phyloP scores from a whole-genome alignment of 1,139 yeast species.

The Yamadazyma siamensis region DNA sequence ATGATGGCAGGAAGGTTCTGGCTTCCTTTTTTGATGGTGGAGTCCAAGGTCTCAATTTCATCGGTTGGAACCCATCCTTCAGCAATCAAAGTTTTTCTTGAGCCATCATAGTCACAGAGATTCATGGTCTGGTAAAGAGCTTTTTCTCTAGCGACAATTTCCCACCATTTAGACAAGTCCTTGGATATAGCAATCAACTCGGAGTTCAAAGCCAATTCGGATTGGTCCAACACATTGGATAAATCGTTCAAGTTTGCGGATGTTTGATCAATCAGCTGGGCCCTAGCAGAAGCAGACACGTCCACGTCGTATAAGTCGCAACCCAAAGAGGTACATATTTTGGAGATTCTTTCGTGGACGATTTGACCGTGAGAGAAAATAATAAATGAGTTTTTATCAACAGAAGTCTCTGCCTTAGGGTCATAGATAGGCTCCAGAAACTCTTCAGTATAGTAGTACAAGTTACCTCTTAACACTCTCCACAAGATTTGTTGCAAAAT shows the following conservation, averaged over 20 bases:
- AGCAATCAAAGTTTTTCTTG: conserved; percentile 62
- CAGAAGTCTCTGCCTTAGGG: conserved; percentile 27
- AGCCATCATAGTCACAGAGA: conserved; percentile 60
- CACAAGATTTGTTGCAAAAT: conserved; percentile 84
- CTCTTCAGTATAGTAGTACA: conserved; percentile 70
- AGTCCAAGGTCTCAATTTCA: conserved; percentile 40
- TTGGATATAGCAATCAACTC: conserved; percentile 72
- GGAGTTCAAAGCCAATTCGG: conserved; percentile 59
- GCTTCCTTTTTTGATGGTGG: conserved; percentile 28
- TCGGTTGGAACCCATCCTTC: conserved; percentile 81
- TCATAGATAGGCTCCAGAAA: conserved; percentile 49
- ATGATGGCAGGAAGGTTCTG: conserved; percentile 66
- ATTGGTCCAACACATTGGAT: conserved; percentile 50
- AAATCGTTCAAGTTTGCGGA: conserved; percentile 56
- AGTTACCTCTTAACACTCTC: conserved; percentile 89
- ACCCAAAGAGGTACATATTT: conserved; percentile 46
- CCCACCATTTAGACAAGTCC: conserved; percentile 70
- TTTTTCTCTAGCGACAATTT: conserved; percentile 65
- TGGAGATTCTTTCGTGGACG: conserved; percentile 38
- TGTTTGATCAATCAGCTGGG: conserved; percentile 52
- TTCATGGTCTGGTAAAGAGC: conserved; percentile 67
- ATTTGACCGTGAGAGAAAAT: conserved; percentile 45
- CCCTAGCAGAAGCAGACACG: conserved; percentile 23
- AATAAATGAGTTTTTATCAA: conserved; percentile 40
- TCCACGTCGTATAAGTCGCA: conserved; percentile 42